phyloP scores from a whole-genome alignment of 768 basidiomycete genomes.

The Termitomyces sp. region DNA sequence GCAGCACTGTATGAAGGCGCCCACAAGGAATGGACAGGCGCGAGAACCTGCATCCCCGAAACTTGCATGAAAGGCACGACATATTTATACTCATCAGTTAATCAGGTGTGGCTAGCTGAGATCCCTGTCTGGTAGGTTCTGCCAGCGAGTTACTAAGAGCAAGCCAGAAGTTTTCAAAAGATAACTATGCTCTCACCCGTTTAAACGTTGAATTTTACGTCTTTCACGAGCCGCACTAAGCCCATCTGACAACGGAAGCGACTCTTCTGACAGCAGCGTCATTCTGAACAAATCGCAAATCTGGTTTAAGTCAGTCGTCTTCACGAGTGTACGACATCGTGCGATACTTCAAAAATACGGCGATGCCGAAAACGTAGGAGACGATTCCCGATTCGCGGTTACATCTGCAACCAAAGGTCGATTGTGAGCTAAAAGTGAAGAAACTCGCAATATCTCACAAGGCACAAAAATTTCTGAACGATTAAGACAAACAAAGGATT shows the following conservation, averaged over 20 bases:
- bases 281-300: slow-evolving; percentile 63
- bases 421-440: not conserved
- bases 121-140: not conserved
- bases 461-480: no score
- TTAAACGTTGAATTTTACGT: no score
- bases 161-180: no score
- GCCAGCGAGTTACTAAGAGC: not conserved
- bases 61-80: no score
- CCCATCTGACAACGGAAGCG: slow-evolving; percentile 60
- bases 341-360: slow-evolving; percentile 59
- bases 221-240: no score
- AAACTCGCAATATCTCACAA: no score
- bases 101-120: not conserved
- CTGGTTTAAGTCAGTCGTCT: slow-evolving; percentile 62
- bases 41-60: not conserved
- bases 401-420: slow-evolving; percentile 38
- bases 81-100: not conserved
- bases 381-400: slow-evolving; percentile 39
- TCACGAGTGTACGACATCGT: slow-evolving; percentile 62
- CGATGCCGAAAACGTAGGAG: slow-evolving; percentile 60
- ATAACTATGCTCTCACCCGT: not conserved
- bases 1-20: not conserved
- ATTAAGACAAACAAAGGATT: no score
- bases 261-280: slow-evolving; percentile 69
- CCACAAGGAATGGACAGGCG: not conserved